These are phyloP conservation scores for Pseudoneurospora amorphoporcata DNA, from an alignment of 495 filamentous ascomycete species.

Conservation along the genomic window DNA sequence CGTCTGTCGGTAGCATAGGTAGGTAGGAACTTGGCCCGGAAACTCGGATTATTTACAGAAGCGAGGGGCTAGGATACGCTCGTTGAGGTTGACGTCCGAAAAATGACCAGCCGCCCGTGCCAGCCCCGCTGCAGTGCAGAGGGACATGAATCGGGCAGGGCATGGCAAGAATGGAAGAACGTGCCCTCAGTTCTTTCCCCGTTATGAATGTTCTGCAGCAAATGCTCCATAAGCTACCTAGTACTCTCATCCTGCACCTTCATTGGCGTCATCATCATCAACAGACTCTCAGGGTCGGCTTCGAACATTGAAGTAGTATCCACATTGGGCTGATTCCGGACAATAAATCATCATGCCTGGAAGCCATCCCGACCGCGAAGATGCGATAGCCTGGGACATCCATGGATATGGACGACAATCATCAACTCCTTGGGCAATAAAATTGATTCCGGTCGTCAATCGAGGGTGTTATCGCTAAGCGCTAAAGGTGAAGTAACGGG, in stretches of 20 bases:
- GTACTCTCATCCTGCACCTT: not conserved
- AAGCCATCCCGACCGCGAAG: not conserved
- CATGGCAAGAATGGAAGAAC: not conserved
- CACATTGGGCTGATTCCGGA: not conserved
- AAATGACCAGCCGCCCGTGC: not conserved
- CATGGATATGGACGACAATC: not conserved
- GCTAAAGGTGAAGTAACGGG: not conserved
- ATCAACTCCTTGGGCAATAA: not conserved
- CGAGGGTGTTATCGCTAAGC: not conserved
- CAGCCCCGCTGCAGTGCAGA: not conserved
- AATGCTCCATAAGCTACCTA: not conserved
- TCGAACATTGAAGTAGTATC: not conserved
- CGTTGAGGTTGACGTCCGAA: not conserved
- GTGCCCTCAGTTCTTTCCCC: not conserved
- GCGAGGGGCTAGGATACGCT: not conserved
- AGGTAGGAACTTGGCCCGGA: not conserved
- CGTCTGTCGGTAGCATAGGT: not conserved
- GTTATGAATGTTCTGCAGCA: not conserved
- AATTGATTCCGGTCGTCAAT: not conserved
- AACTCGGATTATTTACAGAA: not conserved
- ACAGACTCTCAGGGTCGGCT: not conserved
- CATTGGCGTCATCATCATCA: not conserved
- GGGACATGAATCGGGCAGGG: not conserved
- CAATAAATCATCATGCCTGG: not conserved
- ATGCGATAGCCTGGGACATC: not conserved